Percentiles rank a stretch among this genome's conserved stretches.
These are phyloP conservation scores for Physaria fendleri DNA, from an alignment of 345 rosid species.

Conservation along the genomic window DNA sequence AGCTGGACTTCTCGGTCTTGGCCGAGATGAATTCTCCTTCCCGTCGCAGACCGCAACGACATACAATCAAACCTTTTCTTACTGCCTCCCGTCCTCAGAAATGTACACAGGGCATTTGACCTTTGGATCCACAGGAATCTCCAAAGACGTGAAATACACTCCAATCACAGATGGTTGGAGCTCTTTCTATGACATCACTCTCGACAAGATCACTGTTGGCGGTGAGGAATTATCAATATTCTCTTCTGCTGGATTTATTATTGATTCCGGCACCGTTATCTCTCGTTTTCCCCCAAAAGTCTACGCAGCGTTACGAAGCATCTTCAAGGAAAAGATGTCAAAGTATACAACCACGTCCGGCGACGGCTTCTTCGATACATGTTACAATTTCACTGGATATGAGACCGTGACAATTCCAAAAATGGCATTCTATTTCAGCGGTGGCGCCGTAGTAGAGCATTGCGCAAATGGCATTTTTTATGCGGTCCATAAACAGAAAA, in stretches of 20 bases:
- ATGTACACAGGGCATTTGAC: constrained; percentile 59
- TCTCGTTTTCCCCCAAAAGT: constrained; percentile 54
- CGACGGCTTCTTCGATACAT: constrained; percentile 48
- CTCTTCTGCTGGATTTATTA: constrained; percentile 37
- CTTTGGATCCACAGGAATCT: constrained; percentile 40
- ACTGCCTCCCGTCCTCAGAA: constrained; percentile 62
- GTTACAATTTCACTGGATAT: constrained; percentile 49
- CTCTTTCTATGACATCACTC: constrained; percentile 42
- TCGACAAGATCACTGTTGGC: constrained; percentile 44
- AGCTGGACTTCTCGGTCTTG: no score
- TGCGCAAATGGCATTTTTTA: constrained; percentile 34
- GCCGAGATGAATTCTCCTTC: constrained; percentile 66
- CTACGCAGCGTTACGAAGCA: constrained; percentile 35
- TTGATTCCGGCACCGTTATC: constrained; percentile 82
- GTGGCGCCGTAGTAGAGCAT: constrained; percentile 36
- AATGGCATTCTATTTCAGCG: constrained; percentile 39
- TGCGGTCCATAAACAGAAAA: constrained; percentile 35
- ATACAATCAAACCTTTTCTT: constrained; percentile 60
- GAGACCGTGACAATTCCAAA: constrained; percentile 28
- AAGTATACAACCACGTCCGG: constrained; percentile 42
- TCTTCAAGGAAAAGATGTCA: constrained; percentile 43
- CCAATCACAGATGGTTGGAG: no score
- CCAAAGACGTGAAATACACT: constrained; percentile 46
- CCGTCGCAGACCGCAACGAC: constrained; percentile 52
- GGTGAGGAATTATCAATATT: constrained; percentile 40